Conservation (phyloP, 176 grass and related monocot species). For the Poa annua region DNA sequence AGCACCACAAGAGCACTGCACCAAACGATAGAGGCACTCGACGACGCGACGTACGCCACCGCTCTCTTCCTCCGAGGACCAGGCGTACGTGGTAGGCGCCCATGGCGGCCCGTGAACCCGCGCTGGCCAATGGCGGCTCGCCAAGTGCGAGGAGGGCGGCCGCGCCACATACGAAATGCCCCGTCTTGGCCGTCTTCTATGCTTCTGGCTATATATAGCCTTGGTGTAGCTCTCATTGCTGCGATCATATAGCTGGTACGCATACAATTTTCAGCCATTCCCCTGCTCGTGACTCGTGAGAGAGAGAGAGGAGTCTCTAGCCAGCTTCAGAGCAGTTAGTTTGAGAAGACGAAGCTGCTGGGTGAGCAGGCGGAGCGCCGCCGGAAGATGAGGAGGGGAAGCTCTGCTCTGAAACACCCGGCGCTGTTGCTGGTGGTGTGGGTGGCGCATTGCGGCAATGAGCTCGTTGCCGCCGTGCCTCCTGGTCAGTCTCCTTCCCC, state of each 20-base stretch:
- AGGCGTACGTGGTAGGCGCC: constrained; percentile 44
- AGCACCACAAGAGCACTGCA: constrained; percentile 54
- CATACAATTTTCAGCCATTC: neutral
- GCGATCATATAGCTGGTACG: constrained; percentile 36
- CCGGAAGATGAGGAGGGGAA: constrained; percentile 25
- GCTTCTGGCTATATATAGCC: constrained; percentile 46
- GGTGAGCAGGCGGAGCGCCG: neutral
- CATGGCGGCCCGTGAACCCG: constrained; percentile 46
- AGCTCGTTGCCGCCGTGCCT: constrained; percentile 44
- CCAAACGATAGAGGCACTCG: neutral
- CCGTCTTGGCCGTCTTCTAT: neutral
- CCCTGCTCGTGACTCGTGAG: neutral
- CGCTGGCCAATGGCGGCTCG: constrained; percentile 33
- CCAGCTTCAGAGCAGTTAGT: neutral
- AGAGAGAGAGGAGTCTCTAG: neutral
- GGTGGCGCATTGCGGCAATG: constrained; percentile 38
- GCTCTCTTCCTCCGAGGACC: constrained; percentile 26
- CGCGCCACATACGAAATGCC: neutral
- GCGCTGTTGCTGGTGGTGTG: constrained; percentile 34
- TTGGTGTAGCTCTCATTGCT: neutral
- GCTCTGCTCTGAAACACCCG: neutral
- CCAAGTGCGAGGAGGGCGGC: constrained; percentile 30
- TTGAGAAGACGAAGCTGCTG: constrained; percentile 20
- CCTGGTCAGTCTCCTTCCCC: constrained; percentile 44
- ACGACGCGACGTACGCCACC: neutral